These are phyloP conservation scores for Talaromyces nanjingensis DNA, from an alignment of 495 filamentous ascomycete genomes.

Conservation along the genomic window DNA sequence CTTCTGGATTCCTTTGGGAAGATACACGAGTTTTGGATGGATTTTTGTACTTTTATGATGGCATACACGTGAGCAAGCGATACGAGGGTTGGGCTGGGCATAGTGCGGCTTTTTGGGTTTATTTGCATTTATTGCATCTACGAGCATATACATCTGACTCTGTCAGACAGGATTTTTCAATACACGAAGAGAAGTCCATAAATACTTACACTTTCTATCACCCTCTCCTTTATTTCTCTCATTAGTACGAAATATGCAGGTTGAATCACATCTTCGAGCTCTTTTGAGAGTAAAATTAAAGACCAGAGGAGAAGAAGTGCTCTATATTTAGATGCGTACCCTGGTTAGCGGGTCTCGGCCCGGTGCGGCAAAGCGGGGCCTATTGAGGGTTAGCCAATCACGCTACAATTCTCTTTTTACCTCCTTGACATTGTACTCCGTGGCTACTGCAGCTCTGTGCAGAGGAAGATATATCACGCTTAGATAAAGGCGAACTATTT, in stretches of 20 bases:
- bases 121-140: not conserved
- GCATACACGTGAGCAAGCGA: not conserved
- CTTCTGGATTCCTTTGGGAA: not conserved
- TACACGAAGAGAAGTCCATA: not conserved
- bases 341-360: constrained; percentile 6
- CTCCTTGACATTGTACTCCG: not conserved
- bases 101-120: not conserved
- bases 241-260: not conserved
- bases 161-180: not conserved
- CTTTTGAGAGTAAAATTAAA: not conserved
- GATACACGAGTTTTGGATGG: not conserved
- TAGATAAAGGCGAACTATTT: not conserved
- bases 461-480: not conserved
- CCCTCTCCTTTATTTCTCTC: not conserved
- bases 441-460: not conserved
- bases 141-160: not conserved
- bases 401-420: not conserved
- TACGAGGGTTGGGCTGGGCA: not conserved
- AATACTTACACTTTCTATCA: not conserved
- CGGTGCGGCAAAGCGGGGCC: not conserved
- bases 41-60: constrained; percentile 3
- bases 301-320: not conserved
- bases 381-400: not conserved
- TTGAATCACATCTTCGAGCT: not conserved
- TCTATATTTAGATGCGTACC: not conserved